Conservation (phyloP, 306 rosid species). For the Sindora glabra region DNA sequence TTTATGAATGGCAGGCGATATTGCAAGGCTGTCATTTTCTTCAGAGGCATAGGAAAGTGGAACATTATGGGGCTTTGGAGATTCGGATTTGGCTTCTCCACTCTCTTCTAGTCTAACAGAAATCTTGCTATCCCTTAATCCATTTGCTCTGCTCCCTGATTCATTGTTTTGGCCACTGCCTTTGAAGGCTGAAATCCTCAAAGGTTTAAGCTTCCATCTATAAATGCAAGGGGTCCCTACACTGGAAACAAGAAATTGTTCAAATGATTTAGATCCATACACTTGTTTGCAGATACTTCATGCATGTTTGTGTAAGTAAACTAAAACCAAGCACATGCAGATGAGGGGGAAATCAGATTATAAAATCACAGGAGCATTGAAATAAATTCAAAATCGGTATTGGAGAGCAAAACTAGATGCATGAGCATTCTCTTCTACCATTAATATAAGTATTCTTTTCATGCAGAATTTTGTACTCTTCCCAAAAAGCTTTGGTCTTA, state of each 20-base stretch:
- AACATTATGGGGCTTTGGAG: constrained; percentile 49
- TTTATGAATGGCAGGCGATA: constrained; percentile 56
- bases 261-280: constrained; percentile 23
- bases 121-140: constrained; percentile 49
- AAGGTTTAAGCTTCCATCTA: constrained; percentile 43
- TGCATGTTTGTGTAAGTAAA: too few species aligned
- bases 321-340: too few species aligned
- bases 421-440: too few species aligned
- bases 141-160: constrained; percentile 46
- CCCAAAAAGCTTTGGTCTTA: too few species aligned
- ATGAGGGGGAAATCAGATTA: too few species aligned
- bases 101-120: constrained; percentile 58
- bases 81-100: constrained; percentile 35
- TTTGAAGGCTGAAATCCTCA: constrained; percentile 68
- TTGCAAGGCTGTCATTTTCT: constrained; percentile 34
- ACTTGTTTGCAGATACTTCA: too few species aligned
- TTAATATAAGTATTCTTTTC: too few species aligned
- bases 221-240: constrained; percentile 59
- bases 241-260: constrained; percentile 64
- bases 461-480: too few species aligned
- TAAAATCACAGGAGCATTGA: too few species aligned
- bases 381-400: too few species aligned
- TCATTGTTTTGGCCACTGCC: constrained; percentile 54
- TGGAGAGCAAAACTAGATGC: too few species aligned
- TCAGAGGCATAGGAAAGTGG: constrained; percentile 59